Percentiles rank a stretch among this genome's conserved stretches.
Evolutionary conservation across 2,329 filamentous ascomycete genomes (phyloP).

Genomic region (Colletotrichum falcatum): DNA sequence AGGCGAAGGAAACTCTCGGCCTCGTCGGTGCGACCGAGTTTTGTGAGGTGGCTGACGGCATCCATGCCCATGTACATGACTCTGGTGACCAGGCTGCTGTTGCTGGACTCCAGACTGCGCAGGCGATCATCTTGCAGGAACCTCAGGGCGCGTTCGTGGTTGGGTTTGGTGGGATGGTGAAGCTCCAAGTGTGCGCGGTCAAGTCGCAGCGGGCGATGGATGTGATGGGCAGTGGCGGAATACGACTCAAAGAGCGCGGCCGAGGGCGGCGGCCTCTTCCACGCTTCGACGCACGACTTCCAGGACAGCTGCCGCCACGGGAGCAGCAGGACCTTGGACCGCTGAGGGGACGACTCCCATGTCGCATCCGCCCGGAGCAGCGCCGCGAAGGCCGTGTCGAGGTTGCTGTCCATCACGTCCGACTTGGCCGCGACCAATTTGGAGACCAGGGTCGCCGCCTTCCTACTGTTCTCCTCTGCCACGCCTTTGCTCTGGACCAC

Average conservation of each 20-base stretch:
- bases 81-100: constrained; percentile 13
- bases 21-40: constrained; percentile 54
- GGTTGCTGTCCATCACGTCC: constrained; percentile 51
- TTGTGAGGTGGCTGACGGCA: constrained; percentile 58
- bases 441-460: constrained; percentile 48
- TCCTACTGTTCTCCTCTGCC: constrained; percentile 15
- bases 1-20: constrained; percentile 55
- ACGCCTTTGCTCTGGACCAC: constrained; percentile 43
- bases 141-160: constrained; percentile 59
- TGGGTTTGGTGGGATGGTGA: constrained; percentile 65
- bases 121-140: constrained; percentile 52
- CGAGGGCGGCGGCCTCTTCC: constrained; percentile 58
- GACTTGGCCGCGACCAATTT: constrained; percentile 58
- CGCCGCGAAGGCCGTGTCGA: constrained; percentile 63
- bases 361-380: constrained; percentile 61
- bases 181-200: constrained; percentile 67
- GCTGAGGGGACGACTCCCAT: constrained; percentile 52
- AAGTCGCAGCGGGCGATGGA: constrained; percentile 53
- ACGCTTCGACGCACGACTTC: constrained; percentile 64
- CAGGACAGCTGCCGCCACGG: constrained; percentile 64
- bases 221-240: constrained; percentile 58
- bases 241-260: constrained; percentile 65
- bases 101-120: constrained; percentile 5
- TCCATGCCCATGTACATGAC: constrained; percentile 48
- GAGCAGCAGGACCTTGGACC: constrained; percentile 52